Evolutionary conservation across 768 basidiomycete species (phyloP), one percentile per base, ranked within the genome.

Genomic region (Neoboletus magnificus): DNA sequence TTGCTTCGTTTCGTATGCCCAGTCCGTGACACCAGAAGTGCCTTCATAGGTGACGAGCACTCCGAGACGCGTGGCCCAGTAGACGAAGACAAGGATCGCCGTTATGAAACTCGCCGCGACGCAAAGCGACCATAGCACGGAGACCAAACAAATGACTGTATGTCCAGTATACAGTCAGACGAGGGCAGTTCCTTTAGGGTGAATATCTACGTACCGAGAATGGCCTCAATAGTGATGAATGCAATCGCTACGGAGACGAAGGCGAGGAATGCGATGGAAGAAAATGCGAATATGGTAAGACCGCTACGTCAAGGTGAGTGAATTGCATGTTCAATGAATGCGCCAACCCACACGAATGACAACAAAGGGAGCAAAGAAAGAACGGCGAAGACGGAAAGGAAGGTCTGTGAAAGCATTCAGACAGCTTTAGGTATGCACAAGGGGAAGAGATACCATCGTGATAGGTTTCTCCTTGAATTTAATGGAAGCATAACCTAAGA

Each of bases 281-380:
- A 65, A 35, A 74, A 55, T 42, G 69, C 68, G 48, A 80, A 64
- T 6, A 78, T 61, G 30, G 71, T 73, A 29, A 73, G 55, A 25
- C 70, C 71, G 32, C 68, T 69, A 35, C 25, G 15, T 13, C 39
- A 13, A 40, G 51, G 43, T 23, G 13, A 12, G 15, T 27, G 3
- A 41, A 50, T n/a, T 37, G 41, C 10, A 44, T 15, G 64, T 67
- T 55, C 45, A 27, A 40, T 44, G n/a, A 22, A 45, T n/a, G 20
- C 4, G 50, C 23, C 29, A 12, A 62, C 78, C 36, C 52, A 80
- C 79, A 76, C 51, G 55, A 79, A 80, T 15, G 72, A 70, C 4
- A 70, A 39, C 37, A 71, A 11, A 1, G 72, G 72, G 18, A 71
- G 63, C 33, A 68, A 62, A 41, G 78, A 71, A 48, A 80, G 66